Evolutionary conservation across 192 early-diverging fungal genomes (phyloP).

Genomic region (Rhizoclosmatium globosum): DNA sequence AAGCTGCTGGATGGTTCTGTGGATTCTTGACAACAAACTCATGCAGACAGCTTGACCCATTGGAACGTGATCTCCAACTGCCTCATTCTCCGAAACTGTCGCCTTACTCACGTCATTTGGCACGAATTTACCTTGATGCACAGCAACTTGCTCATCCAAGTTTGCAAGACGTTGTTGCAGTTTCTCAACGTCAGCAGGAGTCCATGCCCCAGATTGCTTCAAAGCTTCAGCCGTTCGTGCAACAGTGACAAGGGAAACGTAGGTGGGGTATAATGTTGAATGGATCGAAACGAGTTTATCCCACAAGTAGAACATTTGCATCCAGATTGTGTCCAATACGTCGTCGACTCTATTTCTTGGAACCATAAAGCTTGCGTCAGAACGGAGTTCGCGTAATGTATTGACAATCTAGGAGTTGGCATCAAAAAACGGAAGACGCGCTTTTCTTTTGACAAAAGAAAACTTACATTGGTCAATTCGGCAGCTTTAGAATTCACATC

Average conservation of each 20-base stretch:
- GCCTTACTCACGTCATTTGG: neutral
- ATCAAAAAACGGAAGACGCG: neutral
- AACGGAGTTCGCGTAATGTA: neutral
- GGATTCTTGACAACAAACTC: constrained; percentile 22
- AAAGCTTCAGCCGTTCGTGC: constrained; percentile 35
- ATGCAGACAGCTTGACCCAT: constrained; percentile 36
- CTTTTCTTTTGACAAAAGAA: neutral
- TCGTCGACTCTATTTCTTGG: constrained; percentile 34
- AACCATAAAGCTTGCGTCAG: neutral
- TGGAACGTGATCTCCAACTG: constrained; percentile 29
- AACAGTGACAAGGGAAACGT: constrained; percentile 38
- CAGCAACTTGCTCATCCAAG: constrained; percentile 28
- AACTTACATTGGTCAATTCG: constrained; percentile 19
- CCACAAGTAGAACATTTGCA: constrained; percentile 35
- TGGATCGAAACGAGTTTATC: constrained; percentile 16
- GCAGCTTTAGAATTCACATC: constrained; percentile 39
- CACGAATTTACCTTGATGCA: constrained; percentile 30
- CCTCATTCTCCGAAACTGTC: neutral
- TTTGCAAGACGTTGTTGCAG: constrained; percentile 29
- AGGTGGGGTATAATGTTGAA: constrained; percentile 35
- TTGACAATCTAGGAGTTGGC: constrained; percentile 16
- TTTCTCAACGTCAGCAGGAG: constrained; percentile 20
- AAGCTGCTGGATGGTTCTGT: constrained; percentile 21
- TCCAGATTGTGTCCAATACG: constrained; percentile 39
- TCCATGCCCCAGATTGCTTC: constrained; percentile 29